Conservation (phyloP, 2,329 filamentous ascomycete genomes). For the Elsinoe necatrix region DNA sequence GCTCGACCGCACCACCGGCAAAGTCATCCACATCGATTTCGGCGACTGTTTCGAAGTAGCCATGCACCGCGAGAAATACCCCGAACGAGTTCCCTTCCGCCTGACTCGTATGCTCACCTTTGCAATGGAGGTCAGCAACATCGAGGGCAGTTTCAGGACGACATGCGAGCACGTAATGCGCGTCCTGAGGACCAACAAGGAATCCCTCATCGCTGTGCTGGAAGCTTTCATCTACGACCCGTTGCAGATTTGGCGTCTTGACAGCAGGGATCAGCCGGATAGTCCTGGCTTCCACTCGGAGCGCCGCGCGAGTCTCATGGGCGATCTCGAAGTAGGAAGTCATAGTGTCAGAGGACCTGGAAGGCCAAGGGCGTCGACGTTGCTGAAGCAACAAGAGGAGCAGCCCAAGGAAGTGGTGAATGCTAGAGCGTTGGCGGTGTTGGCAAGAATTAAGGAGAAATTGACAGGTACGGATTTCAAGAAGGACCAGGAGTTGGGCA, state of each 20-base stretch:
- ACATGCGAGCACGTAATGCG: slow-evolving; percentile 99
- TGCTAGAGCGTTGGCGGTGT: slow-evolving; percentile 80
- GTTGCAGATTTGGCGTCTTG: slow-evolving; percentile 92
- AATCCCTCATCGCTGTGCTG: slow-evolving; percentile 94
- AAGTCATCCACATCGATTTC: slow-evolving; percentile 98
- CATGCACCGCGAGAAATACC: slow-evolving; percentile 99
- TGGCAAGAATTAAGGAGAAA: slow-evolving; percentile 90
- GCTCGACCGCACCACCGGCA: slow-evolving; percentile 90
- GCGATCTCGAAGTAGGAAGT: slow-evolving; percentile 24
- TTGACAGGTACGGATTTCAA: slow-evolving; percentile 91
- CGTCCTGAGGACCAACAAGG: slow-evolving; percentile 91
- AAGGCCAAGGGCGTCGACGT: slow-evolving; percentile 3
- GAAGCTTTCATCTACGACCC: slow-evolving; percentile 99
- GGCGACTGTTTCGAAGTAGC: slow-evolving; percentile 99
- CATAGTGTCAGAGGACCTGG: slow-evolving; percentile 3
- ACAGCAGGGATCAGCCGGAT: slow-evolving; percentile 52
- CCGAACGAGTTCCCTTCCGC: slow-evolving; percentile 93
- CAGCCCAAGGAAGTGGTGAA: slow-evolving; percentile 71
- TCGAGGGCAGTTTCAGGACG: slow-evolving; percentile 95
- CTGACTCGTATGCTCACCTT: slow-evolving; percentile 98
- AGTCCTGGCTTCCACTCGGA: slow-evolving; percentile 53
- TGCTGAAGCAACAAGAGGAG: slow-evolving; percentile 21
- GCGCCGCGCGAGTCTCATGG: slow-evolving; percentile 52
- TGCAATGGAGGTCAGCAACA: slow-evolving; percentile 99
- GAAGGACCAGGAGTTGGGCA: slow-evolving; percentile 70